Base-by-base conservation (phyloP, 2,329 filamentous ascomycete species). In the Didymella keratinophila region DNA sequence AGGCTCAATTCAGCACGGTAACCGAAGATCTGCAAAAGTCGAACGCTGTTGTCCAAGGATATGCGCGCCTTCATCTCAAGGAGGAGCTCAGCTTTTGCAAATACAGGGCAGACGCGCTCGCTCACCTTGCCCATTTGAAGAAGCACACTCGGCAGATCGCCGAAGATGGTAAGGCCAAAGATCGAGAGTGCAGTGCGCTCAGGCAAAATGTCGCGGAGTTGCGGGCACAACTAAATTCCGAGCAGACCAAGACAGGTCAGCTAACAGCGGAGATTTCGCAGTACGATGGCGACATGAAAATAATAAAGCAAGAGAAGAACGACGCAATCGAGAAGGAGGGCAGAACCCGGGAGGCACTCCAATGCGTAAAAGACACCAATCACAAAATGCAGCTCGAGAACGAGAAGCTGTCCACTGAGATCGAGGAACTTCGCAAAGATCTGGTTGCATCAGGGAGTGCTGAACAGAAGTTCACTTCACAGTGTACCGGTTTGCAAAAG, bases 311-410 rank as follows among this genome's bases (percentile, higher is more conserved):
- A n/a, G 59, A 72, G 20, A 70, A 11, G 8, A 25, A 10, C 23
- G 48, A 21, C 12, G 50, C 10, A 63, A 32, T 32, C 30, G 32
- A 58, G 52, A 39, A 49, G 27, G 28, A 37, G 4, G 43, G 28
- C 4, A 27, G 6, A 39, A 21, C 36, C 10, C 36, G 37, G 14
- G 18, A 23, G 1, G 39, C n/a, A 27, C 46, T 45, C 2, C 14
- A 8, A 14, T 36, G 36, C 2, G 27, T 11, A 43, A 8, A 37
- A 32, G 34, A 52, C 3, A 12, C 4, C 2, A 39, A 36, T 1
- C 20, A 25, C 1, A 27, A 16, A 4, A 36, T 69, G 2, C 50
- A 65, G 16, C 47, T 58, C 9, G 58, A 69, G 20, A 71, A 64
- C 2, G 34, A 57, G 21, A 28, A 61, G 1, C 25, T 71, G 1